phyloP scores from a whole-genome alignment of 164 flowering plant species.

The Akebia trifoliata region DNA sequence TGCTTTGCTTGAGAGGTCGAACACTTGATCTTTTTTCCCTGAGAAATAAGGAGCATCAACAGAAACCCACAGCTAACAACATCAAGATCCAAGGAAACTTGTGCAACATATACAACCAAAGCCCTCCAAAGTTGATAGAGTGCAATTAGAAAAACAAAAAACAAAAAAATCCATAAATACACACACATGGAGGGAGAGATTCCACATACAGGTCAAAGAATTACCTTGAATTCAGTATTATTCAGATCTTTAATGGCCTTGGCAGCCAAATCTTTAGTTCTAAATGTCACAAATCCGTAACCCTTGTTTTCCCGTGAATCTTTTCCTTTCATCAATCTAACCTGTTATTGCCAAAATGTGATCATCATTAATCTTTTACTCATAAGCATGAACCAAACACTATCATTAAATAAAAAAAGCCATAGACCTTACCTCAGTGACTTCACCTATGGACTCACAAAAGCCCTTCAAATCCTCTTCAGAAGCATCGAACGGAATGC shows the following conservation, averaged over 20 bases:
- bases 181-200: slow-evolving; percentile 6
- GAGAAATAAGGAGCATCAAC: slow-evolving; percentile 9
- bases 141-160: too few species aligned
- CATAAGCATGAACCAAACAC: not conserved
- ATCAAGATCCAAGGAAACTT: not conserved
- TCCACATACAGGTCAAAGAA: not conserved
- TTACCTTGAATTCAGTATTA: slow-evolving; percentile 67
- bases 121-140: too few species aligned
- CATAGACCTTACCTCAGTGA: slow-evolving; percentile 48
- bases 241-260: slow-evolving; percentile 71
- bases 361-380: slow-evolving; percentile 1
- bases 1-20: slow-evolving; percentile 85
- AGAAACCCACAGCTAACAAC: not conserved
- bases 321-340: slow-evolving; percentile 75
- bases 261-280: slow-evolving; percentile 64
- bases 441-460: slow-evolving; percentile 73
- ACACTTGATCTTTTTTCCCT: slow-evolving; percentile 77
- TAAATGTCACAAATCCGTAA: slow-evolving; percentile 84
- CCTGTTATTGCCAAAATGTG: slow-evolving; percentile 33
- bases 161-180: too few species aligned
- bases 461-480: slow-evolving; percentile 63
- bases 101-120: too few species aligned
- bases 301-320: slow-evolving; percentile 72
- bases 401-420: not conserved
- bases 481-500: slow-evolving; percentile 58